These are phyloP conservation scores for Nectriaceae sp. DNA, from an alignment of 2,329 filamentous ascomycete species.

Conservation along the genomic window DNA sequence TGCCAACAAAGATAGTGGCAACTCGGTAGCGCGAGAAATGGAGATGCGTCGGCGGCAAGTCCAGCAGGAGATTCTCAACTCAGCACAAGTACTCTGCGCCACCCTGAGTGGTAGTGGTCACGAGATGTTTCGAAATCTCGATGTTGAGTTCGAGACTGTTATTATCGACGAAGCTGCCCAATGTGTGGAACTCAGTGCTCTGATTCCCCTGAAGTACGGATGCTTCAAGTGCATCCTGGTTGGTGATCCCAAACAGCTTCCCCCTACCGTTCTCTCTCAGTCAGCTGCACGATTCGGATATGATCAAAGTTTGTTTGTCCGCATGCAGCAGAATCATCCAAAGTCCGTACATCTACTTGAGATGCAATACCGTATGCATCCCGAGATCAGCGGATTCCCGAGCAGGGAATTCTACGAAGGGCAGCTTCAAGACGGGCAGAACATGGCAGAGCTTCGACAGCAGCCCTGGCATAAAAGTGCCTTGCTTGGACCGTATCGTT, in stretches of 20 bases:
- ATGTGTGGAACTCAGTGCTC: constrained; percentile 93
- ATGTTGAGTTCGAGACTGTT: constrained; percentile 97
- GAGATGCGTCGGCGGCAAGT: constrained; percentile 82
- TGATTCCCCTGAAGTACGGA: constrained; percentile 97
- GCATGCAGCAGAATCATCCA: constrained; percentile 93
- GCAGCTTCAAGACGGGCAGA: constrained; percentile 77
- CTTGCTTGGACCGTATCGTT: constrained; percentile 88
- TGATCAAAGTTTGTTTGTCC: constrained; percentile 96
- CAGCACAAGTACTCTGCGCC: constrained; percentile 89
- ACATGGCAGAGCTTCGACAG: constrained; percentile 75
- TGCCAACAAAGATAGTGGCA: constrained; percentile 81
- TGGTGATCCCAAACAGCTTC: constrained; percentile 95
- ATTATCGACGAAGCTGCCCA: constrained; percentile 98
- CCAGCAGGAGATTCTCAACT: constrained; percentile 88
- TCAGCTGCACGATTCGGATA: constrained; percentile 92
- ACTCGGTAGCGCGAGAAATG: constrained; percentile 76
- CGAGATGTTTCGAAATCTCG: constrained; percentile 93
- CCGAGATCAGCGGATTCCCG: constrained; percentile 90
- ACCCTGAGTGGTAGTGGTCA: constrained; percentile 95
- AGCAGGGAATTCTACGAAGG: constrained; percentile 92
- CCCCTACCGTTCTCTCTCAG: constrained; percentile 92
- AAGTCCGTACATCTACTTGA: constrained; percentile 92
- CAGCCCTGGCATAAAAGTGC: constrained; percentile 84
- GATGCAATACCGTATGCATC: constrained; percentile 98
- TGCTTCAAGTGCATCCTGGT: constrained; percentile 96